These are phyloP conservation scores for Vigna nakashimae DNA, from an alignment of 306 rosid genomes.

Conservation along the genomic window DNA sequence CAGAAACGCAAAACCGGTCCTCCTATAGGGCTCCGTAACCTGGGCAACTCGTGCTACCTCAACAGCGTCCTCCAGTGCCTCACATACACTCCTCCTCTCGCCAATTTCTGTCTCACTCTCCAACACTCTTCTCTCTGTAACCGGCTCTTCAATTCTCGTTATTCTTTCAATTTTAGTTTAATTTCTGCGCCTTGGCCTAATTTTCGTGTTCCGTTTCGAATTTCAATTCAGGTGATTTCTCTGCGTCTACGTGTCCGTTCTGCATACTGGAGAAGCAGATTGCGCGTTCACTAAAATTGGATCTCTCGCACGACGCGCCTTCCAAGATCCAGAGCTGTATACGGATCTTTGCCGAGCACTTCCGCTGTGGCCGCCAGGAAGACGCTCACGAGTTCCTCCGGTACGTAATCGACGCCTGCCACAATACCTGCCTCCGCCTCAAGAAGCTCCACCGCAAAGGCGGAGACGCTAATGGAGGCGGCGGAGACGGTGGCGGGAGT, in stretches of 20 bases:
- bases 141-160: not conserved
- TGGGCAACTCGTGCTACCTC: conserved; percentile 98
- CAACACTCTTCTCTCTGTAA: conserved; percentile 83
- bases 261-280: conserved; percentile 88
- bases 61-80: conserved; percentile 99
- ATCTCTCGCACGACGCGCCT: conserved; percentile 76
- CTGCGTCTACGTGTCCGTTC: conserved; percentile 74
- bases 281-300: conserved; percentile 71
- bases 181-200: not conserved
- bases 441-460: conserved; percentile 73
- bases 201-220: not conserved
- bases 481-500: not conserved
- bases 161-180: not conserved
- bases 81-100: conserved; percentile 98
- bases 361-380: conserved; percentile 90
- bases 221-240: conserved; percentile 69
- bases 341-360: conserved; percentile 77
- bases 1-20: conserved; percentile 80
- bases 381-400: conserved; percentile 97
- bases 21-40: conserved; percentile 89
- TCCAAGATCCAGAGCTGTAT: conserved; percentile 77
- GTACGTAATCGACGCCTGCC: conserved; percentile 95
- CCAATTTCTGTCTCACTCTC: conserved; percentile 93
- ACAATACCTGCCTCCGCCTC: conserved; percentile 87
- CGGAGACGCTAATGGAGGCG: not conserved